Base-by-base conservation (phyloP, 2,329 filamentous ascomycete species). In the Mariannaea elegans region DNA sequence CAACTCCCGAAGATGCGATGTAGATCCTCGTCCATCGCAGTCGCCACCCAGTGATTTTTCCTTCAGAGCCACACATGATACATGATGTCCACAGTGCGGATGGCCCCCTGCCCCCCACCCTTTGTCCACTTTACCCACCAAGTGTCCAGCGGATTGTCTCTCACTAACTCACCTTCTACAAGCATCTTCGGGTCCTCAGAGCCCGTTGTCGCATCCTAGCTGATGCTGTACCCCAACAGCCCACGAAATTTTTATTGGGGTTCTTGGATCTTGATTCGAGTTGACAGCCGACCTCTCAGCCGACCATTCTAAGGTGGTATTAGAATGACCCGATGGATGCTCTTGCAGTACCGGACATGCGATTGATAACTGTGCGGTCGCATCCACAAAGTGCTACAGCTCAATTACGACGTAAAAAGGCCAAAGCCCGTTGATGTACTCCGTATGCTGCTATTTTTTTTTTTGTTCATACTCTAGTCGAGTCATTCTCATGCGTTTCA, bases 1-100 rank as follows among this genome's bases (percentile, higher is more conserved):
- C 39, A 38, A 31, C 34, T 41, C 39, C 24, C 27, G 53, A 21
- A 44, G 39, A 21, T 45, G 10, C 34, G 29, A 34, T 44, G 44
- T 38, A 42, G 27, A 45, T 39, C 52, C 36, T 32, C n/a, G 27
- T 16, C 29, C 57, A 60, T 59, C 61, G 41, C 52, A 56, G 64
- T 36, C 48, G 59, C 63, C 54, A 41, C 50, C 42, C 50, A 34
- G 27, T 18, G 45, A 34, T 53, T 58, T 48, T 45, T 34, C 41
- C 18, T 19, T 16, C 38, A 5, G n/a, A n/a, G n/a, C 41, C 14
- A 27, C 47, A 18, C n/a, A 3, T 18, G 5, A 18, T 9, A n/a
- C 21, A 23, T 27, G 2, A 8, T 31, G 32, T 24, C 42, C 38
- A 54, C 56, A 54, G 56, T 59, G 44, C 56, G 56, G 56, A 34